These are phyloP conservation scores for Penicillium sclerotiorum DNA, from an alignment of 2,329 filamentous ascomycete species.

Conservation along the genomic window DNA sequence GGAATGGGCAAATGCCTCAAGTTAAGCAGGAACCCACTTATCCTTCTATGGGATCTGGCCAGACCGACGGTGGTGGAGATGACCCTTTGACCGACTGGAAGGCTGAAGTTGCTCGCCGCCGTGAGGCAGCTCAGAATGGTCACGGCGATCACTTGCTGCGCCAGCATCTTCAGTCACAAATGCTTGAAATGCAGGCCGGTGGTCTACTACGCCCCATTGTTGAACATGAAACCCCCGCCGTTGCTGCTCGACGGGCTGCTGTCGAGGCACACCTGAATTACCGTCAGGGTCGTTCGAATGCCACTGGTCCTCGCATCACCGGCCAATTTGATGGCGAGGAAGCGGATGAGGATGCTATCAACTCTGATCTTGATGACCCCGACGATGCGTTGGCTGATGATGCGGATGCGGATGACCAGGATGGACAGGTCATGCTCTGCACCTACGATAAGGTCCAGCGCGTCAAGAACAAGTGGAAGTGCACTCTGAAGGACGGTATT, in stretches of 20 bases:
- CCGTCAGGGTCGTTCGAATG: slow-evolving; percentile 1
- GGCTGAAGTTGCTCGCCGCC: slow-evolving; percentile 47
- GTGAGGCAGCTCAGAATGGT: slow-evolving; percentile 42
- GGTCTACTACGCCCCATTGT: slow-evolving; percentile 49
- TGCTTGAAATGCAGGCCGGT: slow-evolving; percentile 48
- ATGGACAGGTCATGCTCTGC: slow-evolving; percentile 92
- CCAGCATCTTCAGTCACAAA: slow-evolving; percentile 45
- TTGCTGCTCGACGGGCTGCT: slow-evolving; percentile 43
- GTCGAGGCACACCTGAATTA: slow-evolving; percentile 8
- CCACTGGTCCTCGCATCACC: slow-evolving; percentile 23
- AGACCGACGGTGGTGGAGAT: slow-evolving; percentile 75
- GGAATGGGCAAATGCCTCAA: slow-evolving; percentile 45
- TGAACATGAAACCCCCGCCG: slow-evolving; percentile 38
- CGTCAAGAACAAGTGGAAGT: slow-evolving; percentile 99
- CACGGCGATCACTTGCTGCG: slow-evolving; percentile 45
- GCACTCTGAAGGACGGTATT: slow-evolving; percentile 93
- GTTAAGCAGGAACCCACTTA: slow-evolving; percentile 44
- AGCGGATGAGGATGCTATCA: slow-evolving; percentile 91
- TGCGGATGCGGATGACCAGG: slow-evolving; percentile 81
- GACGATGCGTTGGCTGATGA: slow-evolving; percentile 84
- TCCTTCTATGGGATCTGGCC: slow-evolving; percentile 54
- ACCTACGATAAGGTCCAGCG: slow-evolving; percentile 99
- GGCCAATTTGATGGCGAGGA: slow-evolving; percentile 64
- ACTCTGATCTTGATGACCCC: slow-evolving; percentile 94
- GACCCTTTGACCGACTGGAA: slow-evolving; percentile 57